Conservation (phyloP, 2,329 filamentous ascomycete species). For the Cladophialophora carrionii region DNA sequence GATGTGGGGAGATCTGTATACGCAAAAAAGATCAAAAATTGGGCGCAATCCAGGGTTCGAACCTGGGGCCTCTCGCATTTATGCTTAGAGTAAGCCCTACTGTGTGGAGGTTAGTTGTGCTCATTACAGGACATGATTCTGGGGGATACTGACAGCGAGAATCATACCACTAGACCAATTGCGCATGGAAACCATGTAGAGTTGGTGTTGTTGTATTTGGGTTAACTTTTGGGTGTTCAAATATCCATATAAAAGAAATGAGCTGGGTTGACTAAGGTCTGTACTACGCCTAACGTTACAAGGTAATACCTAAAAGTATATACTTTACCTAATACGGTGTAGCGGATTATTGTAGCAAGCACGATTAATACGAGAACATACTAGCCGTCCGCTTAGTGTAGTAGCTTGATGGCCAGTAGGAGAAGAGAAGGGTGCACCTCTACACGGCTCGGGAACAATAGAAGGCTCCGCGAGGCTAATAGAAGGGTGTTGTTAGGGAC, state of each 20-base stretch:
- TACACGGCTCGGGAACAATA: too few species aligned
- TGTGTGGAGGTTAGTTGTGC: neutral
- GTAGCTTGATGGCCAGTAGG: too few species aligned
- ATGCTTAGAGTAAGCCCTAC: slow-evolving; percentile 36
- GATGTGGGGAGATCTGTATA: too few species aligned
- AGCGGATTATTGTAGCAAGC: too few species aligned
- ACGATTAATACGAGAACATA: too few species aligned
- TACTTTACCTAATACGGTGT: too few species aligned
- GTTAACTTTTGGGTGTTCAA: neutral
- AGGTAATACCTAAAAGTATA: too few species aligned
- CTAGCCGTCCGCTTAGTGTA: too few species aligned
- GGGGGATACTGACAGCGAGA: neutral
- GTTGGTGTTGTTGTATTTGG: neutral
- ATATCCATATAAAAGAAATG: neutral
- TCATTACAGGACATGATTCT: neutral
- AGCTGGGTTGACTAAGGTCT: neutral
- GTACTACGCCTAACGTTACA: too few species aligned
- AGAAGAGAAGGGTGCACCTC: too few species aligned
- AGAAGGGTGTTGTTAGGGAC: too few species aligned
- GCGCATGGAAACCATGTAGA: neutral
- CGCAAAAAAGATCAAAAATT: slow-evolving; percentile 12
- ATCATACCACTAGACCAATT: slow-evolving; percentile 2
- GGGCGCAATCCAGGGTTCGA: slow-evolving; percentile 34
- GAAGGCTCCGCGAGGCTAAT: too few species aligned
- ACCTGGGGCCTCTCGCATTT: slow-evolving; percentile 37